Conservation (phyloP, 129 eudicot species). For the Chrysanthemum lavandulifolium region DNA sequence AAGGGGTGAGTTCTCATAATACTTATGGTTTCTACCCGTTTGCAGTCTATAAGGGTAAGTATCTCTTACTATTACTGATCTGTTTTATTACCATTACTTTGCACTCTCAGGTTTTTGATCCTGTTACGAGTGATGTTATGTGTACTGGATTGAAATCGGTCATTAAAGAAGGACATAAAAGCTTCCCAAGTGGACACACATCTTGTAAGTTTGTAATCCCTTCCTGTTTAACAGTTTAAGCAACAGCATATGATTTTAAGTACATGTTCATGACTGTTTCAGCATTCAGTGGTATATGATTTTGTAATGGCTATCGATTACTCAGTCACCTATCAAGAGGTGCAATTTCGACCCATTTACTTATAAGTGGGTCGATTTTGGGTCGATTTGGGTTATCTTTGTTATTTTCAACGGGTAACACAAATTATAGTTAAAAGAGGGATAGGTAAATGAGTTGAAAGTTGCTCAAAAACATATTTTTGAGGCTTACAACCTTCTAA, state of each 20-base stretch:
- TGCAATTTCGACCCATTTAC: neutral
- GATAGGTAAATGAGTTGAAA: neutral
- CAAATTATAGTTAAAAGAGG: neutral
- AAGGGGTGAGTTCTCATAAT: conserved; percentile 48
- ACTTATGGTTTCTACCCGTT: conserved; percentile 5
- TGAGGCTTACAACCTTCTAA: neutral
- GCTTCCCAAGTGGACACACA: conserved; percentile 87
- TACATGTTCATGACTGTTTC: neutral
- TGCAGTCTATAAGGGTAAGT: conserved; percentile 3
- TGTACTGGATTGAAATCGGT: conserved; percentile 73
- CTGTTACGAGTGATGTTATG: conserved; percentile 62
- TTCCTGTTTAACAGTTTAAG: conserved; percentile 22
- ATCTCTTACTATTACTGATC: conserved; percentile 12
- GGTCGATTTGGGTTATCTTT: neutral
- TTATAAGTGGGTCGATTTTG: neutral
- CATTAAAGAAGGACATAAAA: conserved; percentile 92
- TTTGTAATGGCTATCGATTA: neutral
- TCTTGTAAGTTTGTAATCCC: conserved; percentile 51
- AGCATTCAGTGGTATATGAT: neutral
- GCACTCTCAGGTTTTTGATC: conserved; percentile 53
- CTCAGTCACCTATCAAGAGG: too few relatives aligned
- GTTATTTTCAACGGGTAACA: neutral
- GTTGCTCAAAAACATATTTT: neutral
- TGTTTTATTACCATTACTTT: conserved; percentile 9
- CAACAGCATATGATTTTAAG: conserved; percentile 3